A percentile compares a stretch with the other conserved stretches of the same genome.
Conservation (phyloP, 78 protist species). For the Polysphondylium violaceum region DNA sequence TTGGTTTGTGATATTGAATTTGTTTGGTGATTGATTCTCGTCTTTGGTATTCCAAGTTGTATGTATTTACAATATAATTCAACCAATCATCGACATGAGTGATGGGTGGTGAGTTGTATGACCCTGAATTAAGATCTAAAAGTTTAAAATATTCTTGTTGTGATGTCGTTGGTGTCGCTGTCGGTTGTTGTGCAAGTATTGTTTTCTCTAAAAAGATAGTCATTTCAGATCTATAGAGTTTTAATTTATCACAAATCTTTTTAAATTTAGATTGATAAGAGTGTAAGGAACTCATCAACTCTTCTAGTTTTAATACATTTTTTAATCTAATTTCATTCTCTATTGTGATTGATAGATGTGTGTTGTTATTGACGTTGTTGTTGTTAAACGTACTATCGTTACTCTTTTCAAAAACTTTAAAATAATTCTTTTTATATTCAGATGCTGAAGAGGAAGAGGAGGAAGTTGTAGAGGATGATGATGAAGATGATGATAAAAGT, state of each 20-base stretch:
- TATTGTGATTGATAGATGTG: no score
- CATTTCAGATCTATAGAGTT: not conserved
- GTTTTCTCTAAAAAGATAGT: not conserved
- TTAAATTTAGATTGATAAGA: conserved; percentile 1
- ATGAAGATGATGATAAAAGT: no score
- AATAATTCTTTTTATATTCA: no score
- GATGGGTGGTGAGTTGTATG: not conserved
- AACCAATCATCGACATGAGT: conserved; percentile 34
- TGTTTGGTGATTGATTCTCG: not conserved
- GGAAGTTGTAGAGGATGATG: no score
- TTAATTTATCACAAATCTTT: not conserved
- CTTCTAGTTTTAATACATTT: conserved; percentile 16
- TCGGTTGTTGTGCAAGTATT: not conserved
- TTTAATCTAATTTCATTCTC: conserved; percentile 7
- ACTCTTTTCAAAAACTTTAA: no score
- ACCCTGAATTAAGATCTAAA: conserved; percentile 2
- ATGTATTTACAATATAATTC: conserved; percentile 6
- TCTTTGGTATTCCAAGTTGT: conserved; percentile 11
- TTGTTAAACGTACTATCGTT: no score
- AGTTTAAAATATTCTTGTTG: not conserved
- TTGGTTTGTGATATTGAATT: conserved; percentile 13
- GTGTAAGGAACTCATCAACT: conserved; percentile 13
- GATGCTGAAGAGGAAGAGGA: no score
- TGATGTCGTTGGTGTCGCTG: no score
- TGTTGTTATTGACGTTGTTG: no score